Percentiles rank a stretch among this genome's conserved stretches.
These are phyloP conservation scores for Cymbopogon citratus DNA, from an alignment of 176 grass and related monocot species.

Conservation along the genomic window DNA sequence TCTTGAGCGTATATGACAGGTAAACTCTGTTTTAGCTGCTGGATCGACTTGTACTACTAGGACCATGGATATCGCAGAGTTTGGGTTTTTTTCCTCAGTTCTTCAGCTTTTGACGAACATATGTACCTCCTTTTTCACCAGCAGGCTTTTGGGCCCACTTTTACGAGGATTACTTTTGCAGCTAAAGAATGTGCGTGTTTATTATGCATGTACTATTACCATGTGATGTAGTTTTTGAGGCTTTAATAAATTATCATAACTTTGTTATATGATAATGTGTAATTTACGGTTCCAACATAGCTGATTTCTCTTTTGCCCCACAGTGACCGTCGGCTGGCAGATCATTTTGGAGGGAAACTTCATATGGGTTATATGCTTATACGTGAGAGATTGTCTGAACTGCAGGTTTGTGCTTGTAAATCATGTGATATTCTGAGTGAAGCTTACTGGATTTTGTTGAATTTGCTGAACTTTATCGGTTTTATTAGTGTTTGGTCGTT, in stretches of 20 bases:
- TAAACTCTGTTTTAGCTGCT: conserved; percentile 28
- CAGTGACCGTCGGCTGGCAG: conserved; percentile 92
- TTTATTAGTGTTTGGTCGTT: conserved; percentile 18
- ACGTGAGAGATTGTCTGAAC: conserved; percentile 72
- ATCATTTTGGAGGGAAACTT: conserved; percentile 99
- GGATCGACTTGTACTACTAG: conserved; percentile 7
- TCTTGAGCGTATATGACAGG: conserved; percentile 88
- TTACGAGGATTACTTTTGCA: conserved; percentile 83
- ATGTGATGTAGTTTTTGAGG: conserved; percentile 29
- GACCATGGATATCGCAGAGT: conserved; percentile 17
- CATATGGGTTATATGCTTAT: conserved; percentile 95
- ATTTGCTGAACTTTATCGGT: conserved; percentile 8
- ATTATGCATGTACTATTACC: conserved; percentile 37
- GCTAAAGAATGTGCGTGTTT: conserved; percentile 89
- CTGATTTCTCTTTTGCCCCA: conserved; percentile 27
- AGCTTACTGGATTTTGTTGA: conserved; percentile 14
- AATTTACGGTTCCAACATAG: not conserved
- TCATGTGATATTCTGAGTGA: not conserved
- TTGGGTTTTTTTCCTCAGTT: conserved; percentile 40
- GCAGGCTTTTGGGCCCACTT: conserved; percentile 82
- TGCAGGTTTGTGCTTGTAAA: conserved; percentile 45
- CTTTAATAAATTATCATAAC: conserved; percentile 16
- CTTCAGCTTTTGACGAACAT: conserved; percentile 60
- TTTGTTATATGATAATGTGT: not conserved
- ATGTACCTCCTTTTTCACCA: conserved; percentile 63